phyloP scores from a whole-genome alignment of 208 protist genomes.

The Sergeia podlipaevii region DNA sequence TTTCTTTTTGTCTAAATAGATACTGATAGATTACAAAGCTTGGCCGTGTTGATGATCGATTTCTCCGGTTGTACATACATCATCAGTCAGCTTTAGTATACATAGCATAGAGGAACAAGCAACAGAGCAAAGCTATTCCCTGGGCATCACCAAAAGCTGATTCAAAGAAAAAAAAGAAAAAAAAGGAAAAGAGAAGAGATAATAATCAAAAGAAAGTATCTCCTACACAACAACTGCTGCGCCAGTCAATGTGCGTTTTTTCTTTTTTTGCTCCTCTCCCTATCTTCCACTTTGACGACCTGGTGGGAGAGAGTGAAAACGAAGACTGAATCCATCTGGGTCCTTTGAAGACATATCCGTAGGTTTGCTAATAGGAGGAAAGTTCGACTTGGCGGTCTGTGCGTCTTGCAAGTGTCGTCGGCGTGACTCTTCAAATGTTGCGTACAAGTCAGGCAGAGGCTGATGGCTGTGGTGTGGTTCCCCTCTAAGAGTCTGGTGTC shows the following conservation, averaged over 20 bases:
- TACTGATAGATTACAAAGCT: too few species aligned
- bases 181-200: conserved; percentile 13
- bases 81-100: too few species aligned
- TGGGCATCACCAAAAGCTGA: background rate
- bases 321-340: conserved; percentile 57
- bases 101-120: too few species aligned
- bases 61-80: too few species aligned
- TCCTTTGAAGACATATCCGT: conserved; percentile 31
- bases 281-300: background rate
- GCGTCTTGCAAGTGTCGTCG: conserved; percentile 44
- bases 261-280: background rate
- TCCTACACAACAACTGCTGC: background rate
- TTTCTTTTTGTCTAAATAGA: too few species aligned
- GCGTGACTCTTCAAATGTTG: conserved; percentile 67
- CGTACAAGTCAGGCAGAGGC: conserved; percentile 44
- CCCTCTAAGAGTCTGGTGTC: background rate
- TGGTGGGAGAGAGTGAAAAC: conserved; percentile 31
- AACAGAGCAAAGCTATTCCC: background rate
- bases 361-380: conserved; percentile 25
- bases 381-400: conserved; percentile 40
- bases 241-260: background rate
- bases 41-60: too few species aligned
- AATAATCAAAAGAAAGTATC: conserved; percentile 8
- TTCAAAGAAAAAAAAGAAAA: conserved; percentile 9
- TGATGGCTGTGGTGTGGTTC: background rate